Conservation (phyloP, 2,329 filamentous ascomycete species). For the Neofusicoccum sp. region DNA sequence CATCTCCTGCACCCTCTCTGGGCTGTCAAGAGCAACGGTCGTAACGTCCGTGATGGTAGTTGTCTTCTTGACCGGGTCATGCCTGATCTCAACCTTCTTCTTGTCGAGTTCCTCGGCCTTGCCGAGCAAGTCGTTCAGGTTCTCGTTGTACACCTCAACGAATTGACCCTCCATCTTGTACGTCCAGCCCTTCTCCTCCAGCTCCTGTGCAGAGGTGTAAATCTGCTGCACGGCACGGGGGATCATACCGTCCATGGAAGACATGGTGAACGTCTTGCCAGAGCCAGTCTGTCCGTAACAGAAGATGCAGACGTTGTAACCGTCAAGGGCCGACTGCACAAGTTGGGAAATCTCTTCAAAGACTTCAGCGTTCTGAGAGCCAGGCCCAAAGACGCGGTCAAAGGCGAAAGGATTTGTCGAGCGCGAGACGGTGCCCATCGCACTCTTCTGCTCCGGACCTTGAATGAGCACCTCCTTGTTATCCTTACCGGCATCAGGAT, state of each 20-base stretch:
- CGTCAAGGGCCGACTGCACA: slow-evolving; percentile 92
- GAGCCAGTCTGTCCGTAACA: slow-evolving; percentile 97
- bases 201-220: slow-evolving; percentile 77
- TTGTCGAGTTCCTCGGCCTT: slow-evolving; percentile 69
- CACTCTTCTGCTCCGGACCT: slow-evolving; percentile 80
- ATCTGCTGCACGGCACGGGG: slow-evolving; percentile 90
- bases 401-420: slow-evolving; percentile 87
- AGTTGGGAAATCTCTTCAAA: slow-evolving; percentile 97
- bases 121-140: slow-evolving; percentile 84
- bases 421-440: slow-evolving; percentile 70
- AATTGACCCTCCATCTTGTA: slow-evolving; percentile 96
- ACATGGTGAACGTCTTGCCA: slow-evolving; percentile 97
- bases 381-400: slow-evolving; percentile 84
- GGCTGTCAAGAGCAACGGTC: slow-evolving; percentile 72
- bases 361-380: slow-evolving; percentile 75
- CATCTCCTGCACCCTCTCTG: slow-evolving; percentile 75
- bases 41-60: slow-evolving; percentile 80
- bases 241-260: slow-evolving; percentile 89
- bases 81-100: slow-evolving; percentile 85
- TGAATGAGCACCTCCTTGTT: slow-evolving; percentile 82
- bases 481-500: slow-evolving; percentile 76
- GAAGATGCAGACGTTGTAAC: slow-evolving; percentile 98
- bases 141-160: slow-evolving; percentile 97
- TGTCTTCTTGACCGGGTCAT: slow-evolving; percentile 78
- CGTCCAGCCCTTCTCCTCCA: slow-evolving; percentile 88